phyloP scores from a whole-genome alignment of 495 filamentous ascomycete genomes.

The Tuber microsphaerosporum region DNA sequence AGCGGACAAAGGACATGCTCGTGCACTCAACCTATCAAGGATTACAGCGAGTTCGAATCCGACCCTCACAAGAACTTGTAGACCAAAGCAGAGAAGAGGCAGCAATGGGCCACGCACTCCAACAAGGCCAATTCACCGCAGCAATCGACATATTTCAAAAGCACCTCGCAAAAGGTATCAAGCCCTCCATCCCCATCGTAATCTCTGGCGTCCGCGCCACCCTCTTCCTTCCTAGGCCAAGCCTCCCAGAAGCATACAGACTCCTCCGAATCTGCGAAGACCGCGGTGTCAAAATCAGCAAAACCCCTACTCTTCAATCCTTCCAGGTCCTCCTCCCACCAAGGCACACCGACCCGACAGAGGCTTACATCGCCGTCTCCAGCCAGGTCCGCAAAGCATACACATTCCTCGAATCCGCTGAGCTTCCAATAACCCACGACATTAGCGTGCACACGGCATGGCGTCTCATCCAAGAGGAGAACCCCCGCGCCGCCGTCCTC shows the following conservation, averaged over 20 bases:
- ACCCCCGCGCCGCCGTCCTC: slow-evolving; percentile 29
- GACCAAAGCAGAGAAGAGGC: slow-evolving; percentile 14
- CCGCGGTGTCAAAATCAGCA: slow-evolving; percentile 17
- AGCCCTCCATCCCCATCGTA: slow-evolving; percentile 14
- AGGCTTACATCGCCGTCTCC: slow-evolving; percentile 9
- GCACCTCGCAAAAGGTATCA: slow-evolving; percentile 16
- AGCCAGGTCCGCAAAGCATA: slow-evolving; percentile 17
- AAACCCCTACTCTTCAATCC: slow-evolving; percentile 8
- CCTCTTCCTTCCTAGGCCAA: slow-evolving; percentile 14
- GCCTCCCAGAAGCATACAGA: slow-evolving; percentile 20
- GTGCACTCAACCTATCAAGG: slow-evolving; percentile 1
- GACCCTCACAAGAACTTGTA: background rate
- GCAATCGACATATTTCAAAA: slow-evolving; percentile 33
- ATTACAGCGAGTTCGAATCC: background rate
- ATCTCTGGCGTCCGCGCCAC: slow-evolving; percentile 17
- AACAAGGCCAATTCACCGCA: slow-evolving; percentile 6
- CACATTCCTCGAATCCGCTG: slow-evolving; percentile 22
- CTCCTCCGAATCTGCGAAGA: slow-evolving; percentile 21
- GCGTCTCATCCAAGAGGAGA: slow-evolving; percentile 11
- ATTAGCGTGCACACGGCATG: slow-evolving; percentile 31
- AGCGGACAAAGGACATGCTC: slow-evolving; percentile 7
- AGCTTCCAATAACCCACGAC: slow-evolving; percentile 31
- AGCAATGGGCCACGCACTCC: slow-evolving; percentile 17
- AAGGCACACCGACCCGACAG: background rate
- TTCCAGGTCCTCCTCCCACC: slow-evolving; percentile 15